Evolutionary conservation across 2,329 filamentous ascomycete species (phyloP).

Genomic region (Metarhizium album): DNA sequence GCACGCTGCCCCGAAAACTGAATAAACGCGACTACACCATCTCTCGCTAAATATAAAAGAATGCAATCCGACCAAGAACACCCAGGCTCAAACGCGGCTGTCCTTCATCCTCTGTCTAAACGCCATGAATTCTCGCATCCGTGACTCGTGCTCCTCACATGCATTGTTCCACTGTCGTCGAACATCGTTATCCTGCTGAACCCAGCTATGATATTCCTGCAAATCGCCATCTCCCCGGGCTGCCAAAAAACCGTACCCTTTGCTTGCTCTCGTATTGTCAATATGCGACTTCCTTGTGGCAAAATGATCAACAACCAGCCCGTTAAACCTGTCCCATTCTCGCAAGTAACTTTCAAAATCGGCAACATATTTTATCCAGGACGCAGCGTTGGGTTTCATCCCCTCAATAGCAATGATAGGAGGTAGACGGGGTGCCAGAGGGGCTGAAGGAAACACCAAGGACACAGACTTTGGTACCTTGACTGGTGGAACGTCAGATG

Average conservation of each 20-base stretch:
- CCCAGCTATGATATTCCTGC: constrained; percentile 45
- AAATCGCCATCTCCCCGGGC: constrained; percentile 34
- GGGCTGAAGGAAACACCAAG: constrained; percentile 37
- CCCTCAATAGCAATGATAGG: constrained; percentile 30
- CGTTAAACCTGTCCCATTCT: constrained; percentile 39
- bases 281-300: constrained; percentile 36
- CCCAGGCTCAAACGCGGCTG: not conserved
- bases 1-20: not conserved
- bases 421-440: constrained; percentile 38
- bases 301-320: constrained; percentile 45
- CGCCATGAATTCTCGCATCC: constrained; percentile 46
- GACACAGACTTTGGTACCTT: constrained; percentile 22
- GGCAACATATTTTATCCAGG: constrained; percentile 41
- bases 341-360: constrained; percentile 44
- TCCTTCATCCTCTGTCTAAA: constrained; percentile 31
- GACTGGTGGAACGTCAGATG: constrained; percentile 31
- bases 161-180: constrained; percentile 49
- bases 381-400: constrained; percentile 29
- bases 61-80: constrained; percentile 2
- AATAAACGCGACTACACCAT: constrained; percentile 2
- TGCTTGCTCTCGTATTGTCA: constrained; percentile 25
- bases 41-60: not conserved
- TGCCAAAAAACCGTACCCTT: constrained; percentile 35
- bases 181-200: constrained; percentile 55
- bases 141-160: constrained; percentile 47